A percentile compares a stretch with the other conserved stretches of the same genome.
Conservation (phyloP, 2,329 filamentous ascomycete species). For the Beauveria rudraprayagi region DNA sequence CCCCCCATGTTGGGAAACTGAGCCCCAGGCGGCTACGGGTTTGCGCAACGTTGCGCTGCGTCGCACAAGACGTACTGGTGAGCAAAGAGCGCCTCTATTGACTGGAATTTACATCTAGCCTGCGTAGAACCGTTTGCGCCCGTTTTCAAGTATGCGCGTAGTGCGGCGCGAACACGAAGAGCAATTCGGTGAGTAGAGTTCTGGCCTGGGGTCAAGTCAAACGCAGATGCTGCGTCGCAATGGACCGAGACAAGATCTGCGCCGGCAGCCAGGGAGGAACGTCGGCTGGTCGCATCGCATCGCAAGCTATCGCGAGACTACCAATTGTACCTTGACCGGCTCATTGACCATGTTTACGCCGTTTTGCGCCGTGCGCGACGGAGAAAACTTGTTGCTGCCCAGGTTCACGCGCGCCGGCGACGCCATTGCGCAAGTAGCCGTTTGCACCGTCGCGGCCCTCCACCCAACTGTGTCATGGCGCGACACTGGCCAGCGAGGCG, state of each 20-base stretch:
- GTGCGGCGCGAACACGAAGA: neutral
- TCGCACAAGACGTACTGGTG: neutral
- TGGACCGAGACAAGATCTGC: conserved; percentile 1
- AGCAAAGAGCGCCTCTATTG: neutral
- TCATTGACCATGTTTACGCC: neutral
- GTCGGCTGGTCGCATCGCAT: conserved; percentile 2
- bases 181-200: too few relatives aligned
- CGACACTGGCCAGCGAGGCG: neutral
- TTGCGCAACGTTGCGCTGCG: conserved; percentile 4
- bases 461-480: neutral
- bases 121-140: neutral
- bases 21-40: neutral
- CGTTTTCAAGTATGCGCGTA: neutral
- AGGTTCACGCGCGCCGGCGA: neutral
- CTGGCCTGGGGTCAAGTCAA: neutral
- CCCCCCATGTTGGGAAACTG: neutral
- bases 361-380: neutral
- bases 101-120: neutral
- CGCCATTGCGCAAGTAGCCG: neutral
- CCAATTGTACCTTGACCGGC: neutral
- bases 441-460: neutral
- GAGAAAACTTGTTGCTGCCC: too few relatives aligned
- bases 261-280: neutral
- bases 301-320: neutral
- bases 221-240: neutral